Base-by-base conservation (phyloP, 2,329 filamentous ascomycete species). In the Calonectria montana region DNA sequence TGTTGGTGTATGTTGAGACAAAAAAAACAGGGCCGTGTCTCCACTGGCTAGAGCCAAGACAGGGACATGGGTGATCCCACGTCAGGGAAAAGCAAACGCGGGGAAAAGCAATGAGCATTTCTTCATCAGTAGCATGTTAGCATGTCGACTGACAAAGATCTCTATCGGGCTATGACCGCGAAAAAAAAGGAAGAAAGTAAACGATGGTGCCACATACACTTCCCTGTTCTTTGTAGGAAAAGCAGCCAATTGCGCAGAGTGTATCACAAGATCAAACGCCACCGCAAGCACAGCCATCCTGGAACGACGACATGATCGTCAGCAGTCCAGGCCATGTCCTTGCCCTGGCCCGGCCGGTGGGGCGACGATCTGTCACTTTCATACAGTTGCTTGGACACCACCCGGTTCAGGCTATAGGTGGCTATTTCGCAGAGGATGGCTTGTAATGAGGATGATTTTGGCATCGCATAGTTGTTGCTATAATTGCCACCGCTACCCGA, bases 31-130 rank as follows among this genome's bases (percentile, higher is more conserved):
- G 31, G 25, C 45, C 62, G 21, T 29, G 27, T 50, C 65, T 55
- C 65, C 53, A 57, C 65, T 50, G 43, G 39, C 65, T 61, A 67
- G 41, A 67, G 53, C 65, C 53, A 37, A 61, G 53, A 61, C 41
- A 48, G 21, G 65, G 53, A 35, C 31, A 35, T 35, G 31, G 31
- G 31, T 10, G 65, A 31, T 67, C 65, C 27, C 27, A 27, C 29
- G 35, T 29, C 27, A 48, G 31, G 37, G 55, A 59, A 50, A 48
- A 48, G 29, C 50, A 67, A 67, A 67, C 65, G 65, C 55, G 65
- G 65, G 65, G 65, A 67, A 61, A 37, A 67, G 31, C 29, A 50
- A 39, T 25, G 43, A 39, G 13, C 13, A 37, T 39, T 57, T 57
- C 31, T 57, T 57, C 43, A 48, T 18, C 23, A 29, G n/a, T n/a